Percentiles rank a stretch among this genome's conserved stretches.
These are phyloP conservation scores for Amborella trichopoda DNA, from an alignment of 164 flowering plant genomes.

Conservation along the genomic window DNA sequence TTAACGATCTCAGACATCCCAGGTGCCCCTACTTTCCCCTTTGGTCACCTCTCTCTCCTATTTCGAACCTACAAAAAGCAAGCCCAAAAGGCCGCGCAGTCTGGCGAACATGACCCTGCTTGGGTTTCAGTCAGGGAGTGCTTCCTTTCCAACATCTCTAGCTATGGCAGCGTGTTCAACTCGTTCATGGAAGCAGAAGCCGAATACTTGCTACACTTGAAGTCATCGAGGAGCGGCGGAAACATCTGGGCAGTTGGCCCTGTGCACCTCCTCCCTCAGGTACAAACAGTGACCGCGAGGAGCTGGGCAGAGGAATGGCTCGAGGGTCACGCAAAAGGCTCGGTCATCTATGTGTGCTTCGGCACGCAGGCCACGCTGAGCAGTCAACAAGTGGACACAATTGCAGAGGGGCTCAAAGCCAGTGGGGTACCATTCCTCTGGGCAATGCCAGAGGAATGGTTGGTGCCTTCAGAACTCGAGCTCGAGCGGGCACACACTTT, in stretches of 20 bases:
- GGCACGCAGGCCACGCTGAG: conserved; percentile 27
- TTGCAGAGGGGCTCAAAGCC: too few species aligned
- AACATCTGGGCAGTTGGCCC: conserved; percentile 42
- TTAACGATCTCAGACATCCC: conserved; percentile 13
- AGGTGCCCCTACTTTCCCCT: conserved; percentile 9
- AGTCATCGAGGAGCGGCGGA: conserved; percentile 5
- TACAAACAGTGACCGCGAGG: background rate
- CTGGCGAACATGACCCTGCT: too few species aligned
- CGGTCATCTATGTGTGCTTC: conserved; percentile 33
- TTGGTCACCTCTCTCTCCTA: conserved; percentile 7
- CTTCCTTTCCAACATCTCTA: conserved; percentile 10
- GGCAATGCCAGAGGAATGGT: too few species aligned
- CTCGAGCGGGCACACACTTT: too few species aligned
- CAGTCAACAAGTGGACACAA: conserved; percentile 16
- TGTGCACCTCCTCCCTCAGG: conserved; percentile 8
- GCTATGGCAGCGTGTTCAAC: conserved; percentile 28
- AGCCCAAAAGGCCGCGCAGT: too few species aligned
- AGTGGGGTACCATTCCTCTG: too few species aligned
- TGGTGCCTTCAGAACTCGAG: too few species aligned
- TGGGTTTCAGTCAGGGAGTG: too few species aligned
- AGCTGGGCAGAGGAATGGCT: conserved; percentile 32
- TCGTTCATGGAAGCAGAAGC: conserved; percentile 16
- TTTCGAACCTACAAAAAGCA: conserved; percentile 7
- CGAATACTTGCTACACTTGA: conserved; percentile 10
- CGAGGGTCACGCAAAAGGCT: conserved; percentile 10